Evolutionary conservation across 2,329 filamentous ascomycete species (phyloP), one percentile per base, ranked within the genome.

Genomic region (Colletotrichum spinosum): DNA sequence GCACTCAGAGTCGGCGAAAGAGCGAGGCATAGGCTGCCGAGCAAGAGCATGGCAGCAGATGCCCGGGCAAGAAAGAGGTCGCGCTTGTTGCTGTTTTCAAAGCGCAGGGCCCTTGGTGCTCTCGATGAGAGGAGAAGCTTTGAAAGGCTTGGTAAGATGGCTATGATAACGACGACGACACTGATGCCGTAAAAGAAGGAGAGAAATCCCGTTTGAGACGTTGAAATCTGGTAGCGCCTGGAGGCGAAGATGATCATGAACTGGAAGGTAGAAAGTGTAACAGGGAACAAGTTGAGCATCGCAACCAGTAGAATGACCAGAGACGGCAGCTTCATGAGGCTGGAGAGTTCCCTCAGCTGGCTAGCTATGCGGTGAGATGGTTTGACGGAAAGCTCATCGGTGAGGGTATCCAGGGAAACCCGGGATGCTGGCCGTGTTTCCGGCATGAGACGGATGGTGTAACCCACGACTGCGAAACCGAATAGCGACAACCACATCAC

Each of bases 201-300:
- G 25, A 76, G 63, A 41, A 73, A 76, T 0, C 74, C 74, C 4
- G 74, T 76, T 11, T 74, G 63, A 3, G 68, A 69, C 9, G 75
- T 49, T 3, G 68, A 70, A 44, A 76, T 71, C 44, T 69, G 54
- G 37, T 73, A 76, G 7, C 74, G 69, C 50, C 73, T 75, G 4
- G 74, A 76, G 34, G 69, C 67, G 58, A 74, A 76, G 25, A 74
- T 72, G 13, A 68, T 53, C 63, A 76, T 70, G 63, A 60, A 55
- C 39, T 59, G 60, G 33, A 37, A 39, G 17, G 56, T 34, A 38
- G 66, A 25, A 41, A 45, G 8, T 1, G 25, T 33, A n/a, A 61
- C 12, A 11, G 62, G 57, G 12, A 49, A 61, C 34, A 42, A 45
- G 11, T 25, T 33, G 17, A 74, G 50, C 10, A 67, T 11, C 10